A percentile compares a stretch with the other conserved stretches of the same genome.
Evolutionary conservation across 495 filamentous ascomycete genomes (phyloP).

Genomic region (Aspergillus haitiensis): DNA sequence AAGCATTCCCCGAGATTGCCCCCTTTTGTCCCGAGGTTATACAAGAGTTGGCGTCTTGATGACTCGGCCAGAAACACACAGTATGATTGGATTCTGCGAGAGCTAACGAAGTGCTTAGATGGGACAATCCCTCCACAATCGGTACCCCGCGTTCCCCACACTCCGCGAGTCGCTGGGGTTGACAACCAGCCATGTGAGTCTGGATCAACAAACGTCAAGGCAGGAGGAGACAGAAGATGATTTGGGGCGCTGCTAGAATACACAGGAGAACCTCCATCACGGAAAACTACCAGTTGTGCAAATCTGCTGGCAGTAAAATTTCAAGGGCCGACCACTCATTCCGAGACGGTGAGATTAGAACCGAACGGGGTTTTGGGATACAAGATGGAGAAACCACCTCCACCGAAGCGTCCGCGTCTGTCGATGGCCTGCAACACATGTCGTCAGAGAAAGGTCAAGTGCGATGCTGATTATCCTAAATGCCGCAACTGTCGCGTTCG

Average conservation of each 20-base stretch:
- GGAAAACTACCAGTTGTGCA: not conserved
- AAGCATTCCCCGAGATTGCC: not conserved
- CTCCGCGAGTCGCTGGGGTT: not conserved
- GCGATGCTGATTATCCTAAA: slow-evolving; percentile 21
- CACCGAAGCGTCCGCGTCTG: slow-evolving; percentile 18
- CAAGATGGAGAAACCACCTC: slow-evolving; percentile 17
- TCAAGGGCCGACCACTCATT: no score
- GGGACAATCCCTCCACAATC: slow-evolving; percentile 3
- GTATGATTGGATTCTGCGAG: not conserved
- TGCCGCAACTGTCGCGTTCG: slow-evolving; percentile 20
- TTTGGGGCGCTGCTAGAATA: not conserved
- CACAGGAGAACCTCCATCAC: not conserved
- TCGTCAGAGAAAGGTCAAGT: slow-evolving; percentile 23
- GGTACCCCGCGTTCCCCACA: slow-evolving; percentile 10
- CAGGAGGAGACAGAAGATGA: not conserved
- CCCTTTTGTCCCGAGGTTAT: not conserved
- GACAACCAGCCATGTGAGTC: not conserved
- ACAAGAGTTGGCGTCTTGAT: not conserved
- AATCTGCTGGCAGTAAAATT: not conserved
- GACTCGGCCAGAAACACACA: not conserved
- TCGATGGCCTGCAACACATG: slow-evolving; percentile 23
- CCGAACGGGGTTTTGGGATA: not conserved
- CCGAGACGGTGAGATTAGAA: not conserved
- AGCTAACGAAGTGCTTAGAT: not conserved
- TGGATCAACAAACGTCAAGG: not conserved